phyloP scores from a whole-genome alignment of 495 filamentous ascomycete species.

The Neurospora tetraspora region DNA sequence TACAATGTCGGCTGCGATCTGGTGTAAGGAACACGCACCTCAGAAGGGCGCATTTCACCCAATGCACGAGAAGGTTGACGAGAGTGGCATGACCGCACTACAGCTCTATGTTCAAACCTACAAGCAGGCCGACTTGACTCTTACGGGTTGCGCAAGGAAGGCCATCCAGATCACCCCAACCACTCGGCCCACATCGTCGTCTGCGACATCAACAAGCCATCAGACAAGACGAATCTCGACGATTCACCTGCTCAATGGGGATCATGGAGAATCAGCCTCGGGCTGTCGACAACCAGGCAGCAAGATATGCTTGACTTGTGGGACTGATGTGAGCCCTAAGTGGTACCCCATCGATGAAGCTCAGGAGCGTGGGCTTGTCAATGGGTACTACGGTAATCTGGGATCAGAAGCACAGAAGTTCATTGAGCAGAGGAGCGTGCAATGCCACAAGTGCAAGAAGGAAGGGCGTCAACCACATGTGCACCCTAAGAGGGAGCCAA shows the following conservation, averaged over 20 bases:
- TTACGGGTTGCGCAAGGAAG: conserved; percentile 87
- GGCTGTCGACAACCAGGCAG: conserved; percentile 21
- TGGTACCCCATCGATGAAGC: conserved; percentile 44
- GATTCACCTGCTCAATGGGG: conserved; percentile 18
- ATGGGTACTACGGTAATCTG: conserved; percentile 29
- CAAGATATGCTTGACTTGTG: conserved; percentile 47
- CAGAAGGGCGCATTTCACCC: conserved; percentile 61
- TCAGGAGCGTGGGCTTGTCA: conserved; percentile 31
- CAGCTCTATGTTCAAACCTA: conserved; percentile 79
- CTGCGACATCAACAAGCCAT: conserved; percentile 25
- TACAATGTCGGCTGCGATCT: conserved; percentile 65
- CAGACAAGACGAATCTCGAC: conserved; percentile 31
- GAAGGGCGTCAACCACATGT: conserved; percentile 25
- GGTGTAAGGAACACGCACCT: conserved; percentile 77
- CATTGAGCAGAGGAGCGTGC: conserved; percentile 39
- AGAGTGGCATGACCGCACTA: conserved; percentile 57
- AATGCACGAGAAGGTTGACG: conserved; percentile 61
- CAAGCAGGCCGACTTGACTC: conserved; percentile 84
- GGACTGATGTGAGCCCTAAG: conserved; percentile 48
- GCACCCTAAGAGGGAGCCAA: conserved; percentile 22
- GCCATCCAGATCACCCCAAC: conserved; percentile 41
- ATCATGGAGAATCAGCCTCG: conserved; percentile 5
- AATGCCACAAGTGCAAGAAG: conserved; percentile 49
- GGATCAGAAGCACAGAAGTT: conserved; percentile 36
- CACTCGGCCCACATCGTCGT: conserved; percentile 15